Percentiles rank a stretch among this genome's conserved stretches.
Evolutionary conservation across 768 basidiomycete genomes (phyloP).

Genomic region (Phlebiopsis flavidoalba): DNA sequence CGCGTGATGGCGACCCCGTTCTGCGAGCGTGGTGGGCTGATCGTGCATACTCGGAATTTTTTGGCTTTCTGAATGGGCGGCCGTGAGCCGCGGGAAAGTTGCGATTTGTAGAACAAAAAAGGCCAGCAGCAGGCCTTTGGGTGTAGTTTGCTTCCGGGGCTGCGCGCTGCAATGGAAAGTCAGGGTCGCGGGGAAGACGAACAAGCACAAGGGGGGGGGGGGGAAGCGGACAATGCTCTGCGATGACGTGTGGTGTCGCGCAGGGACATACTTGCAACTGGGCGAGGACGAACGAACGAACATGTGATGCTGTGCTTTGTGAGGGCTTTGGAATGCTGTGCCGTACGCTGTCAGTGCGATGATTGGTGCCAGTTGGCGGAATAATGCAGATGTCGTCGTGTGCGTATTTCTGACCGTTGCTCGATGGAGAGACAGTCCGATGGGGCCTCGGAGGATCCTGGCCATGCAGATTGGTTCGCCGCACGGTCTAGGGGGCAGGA

Average conservation of each 20-base stretch:
- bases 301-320: neutral
- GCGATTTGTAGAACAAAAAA: neutral
- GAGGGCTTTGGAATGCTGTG: neutral
- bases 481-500: neutral
- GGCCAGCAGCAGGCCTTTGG: too few relatives aligned
- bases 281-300: neutral
- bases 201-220: neutral
- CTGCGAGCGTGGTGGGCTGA: neutral
- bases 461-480: neutral
- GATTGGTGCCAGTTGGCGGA: conserved; percentile 1
- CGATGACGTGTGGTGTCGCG: neutral
- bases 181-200: conserved; percentile 2
- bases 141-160: neutral
- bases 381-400: neutral
- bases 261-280: neutral
- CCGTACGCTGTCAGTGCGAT: neutral
- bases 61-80: neutral
- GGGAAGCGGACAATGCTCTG: neutral
- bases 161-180: neutral
- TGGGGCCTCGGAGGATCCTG: neutral
- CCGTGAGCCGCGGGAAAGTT: neutral
- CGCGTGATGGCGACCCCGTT: neutral
- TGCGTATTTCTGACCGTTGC: neutral
- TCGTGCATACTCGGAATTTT: neutral
- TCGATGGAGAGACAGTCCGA: neutral